A percentile compares a stretch with the other conserved stretches of the same genome.
phyloP scores from a whole-genome alignment of 1,284 basidiomycete genomes.

The Trametes sp. region DNA sequence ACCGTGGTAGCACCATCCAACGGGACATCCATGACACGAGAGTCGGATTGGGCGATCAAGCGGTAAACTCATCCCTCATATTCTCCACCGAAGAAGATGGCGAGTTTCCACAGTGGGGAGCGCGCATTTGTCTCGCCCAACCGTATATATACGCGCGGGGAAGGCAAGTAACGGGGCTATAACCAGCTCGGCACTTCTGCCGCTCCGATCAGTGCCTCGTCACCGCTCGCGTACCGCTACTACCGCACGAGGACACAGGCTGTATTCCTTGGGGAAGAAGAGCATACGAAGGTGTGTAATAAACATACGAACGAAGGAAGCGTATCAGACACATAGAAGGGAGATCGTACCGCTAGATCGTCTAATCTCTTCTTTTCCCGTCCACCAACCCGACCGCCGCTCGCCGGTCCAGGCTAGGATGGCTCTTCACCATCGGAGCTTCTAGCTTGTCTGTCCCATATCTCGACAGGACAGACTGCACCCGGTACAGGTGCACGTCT shows the following conservation, averaged over 20 bases:
- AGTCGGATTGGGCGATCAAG: neutral
- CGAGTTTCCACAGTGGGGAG: no score
- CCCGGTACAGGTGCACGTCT: neutral
- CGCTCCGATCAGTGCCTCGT: no score
- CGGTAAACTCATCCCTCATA: no score
- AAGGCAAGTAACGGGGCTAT: no score
- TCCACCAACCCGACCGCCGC: neutral
- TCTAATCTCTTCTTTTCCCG: neutral
- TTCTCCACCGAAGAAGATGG: no score
- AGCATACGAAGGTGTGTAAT: neutral
- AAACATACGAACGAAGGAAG: neutral
- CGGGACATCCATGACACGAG: neutral
- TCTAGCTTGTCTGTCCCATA: neutral
- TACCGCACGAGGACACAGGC: no score
- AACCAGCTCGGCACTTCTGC: no score
- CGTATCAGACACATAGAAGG: neutral
- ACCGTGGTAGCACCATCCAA: neutral
- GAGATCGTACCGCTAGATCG: conserved; percentile 15
- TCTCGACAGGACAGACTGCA: neutral
- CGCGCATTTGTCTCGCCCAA: no score
- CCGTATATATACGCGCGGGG: no score
- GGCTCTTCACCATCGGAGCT: neutral
- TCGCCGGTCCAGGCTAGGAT: neutral
- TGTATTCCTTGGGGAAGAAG: neutral
- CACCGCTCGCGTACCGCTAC: no score